A percentile compares a stretch with the other conserved stretches of the same genome.
Conservation (phyloP, 2,329 filamentous ascomycete genomes). For the Dothidotthia symphoricarpi region DNA sequence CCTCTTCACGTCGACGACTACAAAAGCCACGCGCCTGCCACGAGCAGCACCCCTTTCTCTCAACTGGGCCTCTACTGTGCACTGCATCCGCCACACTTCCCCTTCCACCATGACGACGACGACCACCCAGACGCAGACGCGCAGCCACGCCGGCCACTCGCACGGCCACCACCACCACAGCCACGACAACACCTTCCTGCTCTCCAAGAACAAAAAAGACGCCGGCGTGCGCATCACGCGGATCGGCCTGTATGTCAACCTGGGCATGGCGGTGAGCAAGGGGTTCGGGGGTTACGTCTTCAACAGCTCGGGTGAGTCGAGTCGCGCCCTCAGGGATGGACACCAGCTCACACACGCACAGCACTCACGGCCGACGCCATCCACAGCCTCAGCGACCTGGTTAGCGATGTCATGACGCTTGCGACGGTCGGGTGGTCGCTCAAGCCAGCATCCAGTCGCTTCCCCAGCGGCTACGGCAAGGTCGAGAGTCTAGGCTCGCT, state of each 20-base stretch:
- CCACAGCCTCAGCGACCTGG: slow-evolving; percentile 91
- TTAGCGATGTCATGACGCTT: slow-evolving; percentile 90
- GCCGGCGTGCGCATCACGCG: slow-evolving; percentile 91
- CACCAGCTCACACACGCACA: slow-evolving; percentile 30
- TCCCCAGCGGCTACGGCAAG: slow-evolving; percentile 92
- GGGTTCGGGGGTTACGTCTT: slow-evolving; percentile 90
- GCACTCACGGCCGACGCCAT: slow-evolving; percentile 90
- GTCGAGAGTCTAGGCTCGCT: slow-evolving; percentile 94
- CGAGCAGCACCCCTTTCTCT: slow-evolving; percentile 11
- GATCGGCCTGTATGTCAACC: slow-evolving; percentile 82
- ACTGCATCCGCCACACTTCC: slow-evolving; percentile 33
- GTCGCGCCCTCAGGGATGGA: no score
- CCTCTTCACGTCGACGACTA: slow-evolving; percentile 31
- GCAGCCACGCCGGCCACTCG: slow-evolving; percentile 47
- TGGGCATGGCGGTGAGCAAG: slow-evolving; percentile 92
- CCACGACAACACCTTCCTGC: slow-evolving; percentile 81
- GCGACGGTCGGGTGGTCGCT: slow-evolving; percentile 93
- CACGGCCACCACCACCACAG: slow-evolving; percentile 70
- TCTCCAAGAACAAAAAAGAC: slow-evolving; percentile 81
- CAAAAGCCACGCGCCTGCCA: slow-evolving; percentile 18
- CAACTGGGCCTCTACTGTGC: slow-evolving; percentile 35
- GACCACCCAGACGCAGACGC: slow-evolving; percentile 24
- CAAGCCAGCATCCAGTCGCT: slow-evolving; percentile 76
- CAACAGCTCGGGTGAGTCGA: slow-evolving; percentile 71
- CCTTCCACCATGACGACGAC: slow-evolving; percentile 30